Conservation (phyloP, 2,329 filamentous ascomycete species). For the Cercospora citrullina region DNA sequence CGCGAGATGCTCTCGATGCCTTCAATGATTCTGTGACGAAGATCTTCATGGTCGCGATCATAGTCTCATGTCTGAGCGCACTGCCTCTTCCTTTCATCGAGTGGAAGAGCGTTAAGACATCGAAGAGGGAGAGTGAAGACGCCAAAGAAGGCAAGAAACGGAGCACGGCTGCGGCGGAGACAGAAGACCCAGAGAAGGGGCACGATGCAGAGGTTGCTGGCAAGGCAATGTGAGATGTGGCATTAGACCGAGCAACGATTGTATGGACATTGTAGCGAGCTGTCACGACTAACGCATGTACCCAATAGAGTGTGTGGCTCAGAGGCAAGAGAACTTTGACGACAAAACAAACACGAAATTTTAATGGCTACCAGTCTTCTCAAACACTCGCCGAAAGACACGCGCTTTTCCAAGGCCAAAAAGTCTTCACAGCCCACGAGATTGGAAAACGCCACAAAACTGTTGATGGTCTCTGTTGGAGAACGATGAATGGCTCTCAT, state of each 20-base stretch:
- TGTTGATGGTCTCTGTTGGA: too few relatives aligned
- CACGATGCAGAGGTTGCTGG: neutral
- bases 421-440: neutral
- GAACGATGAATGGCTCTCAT: too few relatives aligned
- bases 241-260: neutral
- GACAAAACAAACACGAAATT: neutral
- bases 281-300: neutral
- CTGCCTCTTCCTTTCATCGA: slow-evolving; percentile 15
- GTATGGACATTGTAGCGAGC: neutral
- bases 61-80: slow-evolving; percentile 12
- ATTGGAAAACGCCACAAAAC: neutral
- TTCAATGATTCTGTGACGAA: slow-evolving; percentile 13
- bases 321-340: neutral
- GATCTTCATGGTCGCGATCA: slow-evolving; percentile 16
- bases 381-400: neutral
- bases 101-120: slow-evolving; percentile 39
- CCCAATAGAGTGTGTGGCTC: neutral
- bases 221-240: neutral
- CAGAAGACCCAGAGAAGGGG: neutral
- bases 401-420: neutral
- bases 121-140: slow-evolving; percentile 15
- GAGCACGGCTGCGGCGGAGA: neutral
- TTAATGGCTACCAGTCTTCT: neutral
- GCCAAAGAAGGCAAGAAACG: slow-evolving; percentile 1
- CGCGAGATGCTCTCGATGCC: neutral